Percentiles rank a stretch among this genome's conserved stretches.
Conservation (phyloP, 2,329 filamentous ascomycete species). For the Exophiala calicioides region DNA sequence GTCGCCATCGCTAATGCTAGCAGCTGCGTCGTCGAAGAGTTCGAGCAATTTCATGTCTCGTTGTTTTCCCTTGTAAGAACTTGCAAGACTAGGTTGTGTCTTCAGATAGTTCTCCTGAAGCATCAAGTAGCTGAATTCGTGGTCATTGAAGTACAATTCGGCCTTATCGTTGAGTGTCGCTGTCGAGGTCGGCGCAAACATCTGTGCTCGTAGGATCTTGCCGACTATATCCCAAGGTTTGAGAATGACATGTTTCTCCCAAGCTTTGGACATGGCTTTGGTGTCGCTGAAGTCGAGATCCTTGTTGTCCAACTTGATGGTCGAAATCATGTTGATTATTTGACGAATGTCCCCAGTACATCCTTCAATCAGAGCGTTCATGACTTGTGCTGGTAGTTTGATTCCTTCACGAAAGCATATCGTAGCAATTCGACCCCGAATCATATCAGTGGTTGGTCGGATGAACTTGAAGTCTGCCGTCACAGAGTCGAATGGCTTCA, state of each 20-base stretch:
- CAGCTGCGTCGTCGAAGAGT: slow-evolving; percentile 80
- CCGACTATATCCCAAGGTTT: slow-evolving; percentile 98
- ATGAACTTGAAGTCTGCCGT: slow-evolving; percentile 84
- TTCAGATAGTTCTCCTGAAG: slow-evolving; percentile 96
- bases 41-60: slow-evolving; percentile 80
- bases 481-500: slow-evolving; percentile 93
- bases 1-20: slow-evolving; percentile 96
- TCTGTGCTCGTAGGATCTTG: slow-evolving; percentile 83
- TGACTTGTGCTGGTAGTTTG: slow-evolving; percentile 77
- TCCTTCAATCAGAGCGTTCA: slow-evolving; percentile 93
- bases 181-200: slow-evolving; percentile 82
- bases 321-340: slow-evolving; percentile 98
- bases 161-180: slow-evolving; percentile 95
- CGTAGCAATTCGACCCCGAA: slow-evolving; percentile 88
- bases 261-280: slow-evolving; percentile 93
- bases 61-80: slow-evolving; percentile 65
- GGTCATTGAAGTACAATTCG: slow-evolving; percentile 98
- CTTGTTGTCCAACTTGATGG: slow-evolving; percentile 81
- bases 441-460: slow-evolving; percentile 85
- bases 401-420: slow-evolving; percentile 91
- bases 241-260: slow-evolving; percentile 95
- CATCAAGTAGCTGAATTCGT: slow-evolving; percentile 97
- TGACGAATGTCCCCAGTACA: slow-evolving; percentile 95
- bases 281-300: slow-evolving; percentile 72
- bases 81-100: slow-evolving; percentile 70